Base-by-base conservation (phyloP, 257 asterid genomes). In the Solanum boliviense region DNA sequence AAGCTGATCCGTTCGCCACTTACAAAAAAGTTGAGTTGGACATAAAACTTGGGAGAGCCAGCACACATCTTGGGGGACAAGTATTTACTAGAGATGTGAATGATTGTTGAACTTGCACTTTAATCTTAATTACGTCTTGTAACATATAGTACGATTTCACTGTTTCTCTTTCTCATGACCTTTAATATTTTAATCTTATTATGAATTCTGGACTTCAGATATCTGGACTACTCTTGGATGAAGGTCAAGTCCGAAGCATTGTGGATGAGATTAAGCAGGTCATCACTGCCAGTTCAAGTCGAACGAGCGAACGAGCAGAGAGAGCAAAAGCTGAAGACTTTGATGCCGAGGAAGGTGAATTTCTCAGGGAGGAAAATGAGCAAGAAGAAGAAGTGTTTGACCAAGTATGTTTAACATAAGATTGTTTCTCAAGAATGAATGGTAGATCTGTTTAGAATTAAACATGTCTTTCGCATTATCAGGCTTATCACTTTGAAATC, bases 301-400 rank as follows among this genome's bases (percentile, higher is more conserved):
- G 99, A 89, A 96, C 92, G 89, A 87, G 90, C 32, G 98, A 96
- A 91, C 91, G 99, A 84, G 94, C 95, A 58, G 99, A 97, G 91
- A 93, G 99, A 93, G 90, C 98, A 85, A 95, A 94, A 87, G 99
- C 99, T 90, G 99, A 97, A 92, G 99, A 97, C 91, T 97, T 97
- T 89, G 99, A 96, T 91, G 99, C 95, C 11, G 99, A 97, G 92
- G 99, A 97, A 91, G 96, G 96, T 86, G 99, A 96, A 93, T 83
- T 96, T 88, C 98, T 97, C 70, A 94, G 90, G 90, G 99, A 95
- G 94, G 99, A 97, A 93, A 94, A 96, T 76, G 99, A 97, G 93
- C 99, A 94, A 91, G 99, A 97, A 91, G 99, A 97, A 92, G 98
- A 94, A 91, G 98, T 97, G 73, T 97, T 97, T 92, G 99, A 96